Evolutionary conservation across 352 stramenopile genomes (phyloP).

Genomic region (Phytophthora palmivora): DNA sequence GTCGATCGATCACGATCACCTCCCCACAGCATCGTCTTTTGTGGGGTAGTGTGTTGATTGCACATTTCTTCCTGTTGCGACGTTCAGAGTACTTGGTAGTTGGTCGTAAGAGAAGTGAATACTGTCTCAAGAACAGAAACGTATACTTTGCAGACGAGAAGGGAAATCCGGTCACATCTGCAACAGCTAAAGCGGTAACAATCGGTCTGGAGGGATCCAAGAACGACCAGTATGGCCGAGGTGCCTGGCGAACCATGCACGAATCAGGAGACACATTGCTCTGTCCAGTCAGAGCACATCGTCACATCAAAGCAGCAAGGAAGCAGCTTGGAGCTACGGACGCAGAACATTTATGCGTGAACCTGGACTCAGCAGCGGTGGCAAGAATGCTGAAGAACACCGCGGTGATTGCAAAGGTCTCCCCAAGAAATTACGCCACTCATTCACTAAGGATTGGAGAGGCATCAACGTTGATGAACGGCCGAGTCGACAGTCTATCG

Average conservation of each 20-base stretch:
- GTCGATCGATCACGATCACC: not conserved
- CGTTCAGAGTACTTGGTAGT: not conserved
- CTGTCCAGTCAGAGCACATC: constrained; percentile 15
- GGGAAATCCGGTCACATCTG: too few relatives aligned
- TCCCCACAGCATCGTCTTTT: not conserved
- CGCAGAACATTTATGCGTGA: not conserved
- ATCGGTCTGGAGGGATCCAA: constrained; percentile 25
- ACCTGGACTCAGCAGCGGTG: not conserved
- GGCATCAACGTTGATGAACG: not conserved
- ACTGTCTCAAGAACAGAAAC: too few relatives aligned
- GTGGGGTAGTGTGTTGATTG: not conserved
- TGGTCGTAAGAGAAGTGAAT: too few relatives aligned
- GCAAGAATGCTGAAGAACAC: not conserved
- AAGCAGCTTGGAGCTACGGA: not conserved
- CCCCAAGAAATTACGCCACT: not conserved
- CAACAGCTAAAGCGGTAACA: not conserved
- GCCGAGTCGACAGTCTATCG: not conserved
- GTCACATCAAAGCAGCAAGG: not conserved
- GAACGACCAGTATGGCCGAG: constrained; percentile 35
- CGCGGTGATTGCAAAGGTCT: not conserved
- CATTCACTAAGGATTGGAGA: not conserved
- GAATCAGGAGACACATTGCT: constrained; percentile 6
- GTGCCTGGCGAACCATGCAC: constrained; percentile 24
- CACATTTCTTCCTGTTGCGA: not conserved
- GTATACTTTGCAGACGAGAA: too few relatives aligned